Evolutionary conservation across 1,284 basidiomycete species (phyloP).

Genomic region (Vanrija sp.): DNA sequence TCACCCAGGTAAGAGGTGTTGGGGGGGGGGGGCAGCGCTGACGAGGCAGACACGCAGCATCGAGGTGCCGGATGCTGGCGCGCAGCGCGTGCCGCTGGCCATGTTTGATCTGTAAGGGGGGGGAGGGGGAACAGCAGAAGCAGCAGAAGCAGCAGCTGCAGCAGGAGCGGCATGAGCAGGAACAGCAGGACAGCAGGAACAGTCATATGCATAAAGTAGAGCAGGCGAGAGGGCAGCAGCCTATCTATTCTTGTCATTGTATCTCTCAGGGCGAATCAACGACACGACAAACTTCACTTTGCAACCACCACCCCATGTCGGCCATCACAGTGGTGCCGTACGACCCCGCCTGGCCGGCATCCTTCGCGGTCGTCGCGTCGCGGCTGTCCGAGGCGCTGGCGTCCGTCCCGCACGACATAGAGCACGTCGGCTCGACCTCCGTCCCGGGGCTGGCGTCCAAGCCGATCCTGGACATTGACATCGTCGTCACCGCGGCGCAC

Average conservation of each 20-base stretch:
- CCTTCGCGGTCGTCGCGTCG: conserved; percentile 9
- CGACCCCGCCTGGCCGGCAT: conserved; percentile 13
- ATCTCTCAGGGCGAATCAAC: no score
- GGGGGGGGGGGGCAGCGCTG: neutral
- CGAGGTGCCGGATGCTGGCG: conserved; percentile 3
- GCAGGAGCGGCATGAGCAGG: no score
- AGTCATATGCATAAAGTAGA: no score
- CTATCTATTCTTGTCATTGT: no score
- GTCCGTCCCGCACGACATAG: conserved; percentile 6
- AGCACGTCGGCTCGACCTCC: conserved; percentile 26
- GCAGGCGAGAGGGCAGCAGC: no score
- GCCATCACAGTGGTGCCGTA: conserved; percentile 9
- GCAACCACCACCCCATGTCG: no score
- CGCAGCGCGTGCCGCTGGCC: conserved; percentile 8
- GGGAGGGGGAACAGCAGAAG: no score
- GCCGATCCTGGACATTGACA: conserved; percentile 27
- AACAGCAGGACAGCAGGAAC: no score
- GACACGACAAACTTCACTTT: no score
- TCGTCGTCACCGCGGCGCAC: conserved; percentile 12
- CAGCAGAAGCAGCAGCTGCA: no score
- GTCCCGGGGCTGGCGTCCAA: conserved; percentile 21
- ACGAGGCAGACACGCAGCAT: conserved; percentile 9
- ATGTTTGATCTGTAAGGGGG: conserved; percentile 10
- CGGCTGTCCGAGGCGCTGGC: neutral
- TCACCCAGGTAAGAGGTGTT: conserved; percentile 14